A percentile compares a stretch with the other conserved stretches of the same genome.
Evolutionary conservation across 2,329 filamentous ascomycete species (phyloP).

Genomic region (Monascus ruber): DNA sequence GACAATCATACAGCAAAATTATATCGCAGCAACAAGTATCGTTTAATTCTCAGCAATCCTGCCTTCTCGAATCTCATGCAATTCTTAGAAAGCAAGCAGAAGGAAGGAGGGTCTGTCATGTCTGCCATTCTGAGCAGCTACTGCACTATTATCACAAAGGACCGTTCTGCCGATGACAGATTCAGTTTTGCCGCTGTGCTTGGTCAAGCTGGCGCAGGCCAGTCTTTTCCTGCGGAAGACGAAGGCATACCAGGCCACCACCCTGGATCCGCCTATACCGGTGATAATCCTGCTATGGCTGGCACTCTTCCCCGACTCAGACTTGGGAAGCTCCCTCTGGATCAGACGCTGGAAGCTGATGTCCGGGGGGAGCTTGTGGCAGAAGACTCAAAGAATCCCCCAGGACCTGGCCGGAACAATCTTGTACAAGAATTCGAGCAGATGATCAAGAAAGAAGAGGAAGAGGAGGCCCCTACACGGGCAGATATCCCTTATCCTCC

Average conservation of each 20-base stretch:
- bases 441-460: conserved; percentile 79
- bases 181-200: conserved; percentile 50
- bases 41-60: conserved; percentile 76
- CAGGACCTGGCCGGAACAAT: conserved; percentile 56
- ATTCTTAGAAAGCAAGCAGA: conserved; percentile 77
- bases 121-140: conserved; percentile 57
- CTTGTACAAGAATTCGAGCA: conserved; percentile 81
- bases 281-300: conserved; percentile 45
- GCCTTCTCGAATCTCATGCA: conserved; percentile 74
- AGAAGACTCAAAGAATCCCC: conserved; percentile 67
- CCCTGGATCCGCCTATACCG: conserved; percentile 51
- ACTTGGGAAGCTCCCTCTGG: conserved; percentile 74
- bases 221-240: conserved; percentile 52
- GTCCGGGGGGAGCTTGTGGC: conserved; percentile 79
- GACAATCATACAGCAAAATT: conserved; percentile 68
- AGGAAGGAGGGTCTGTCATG: conserved; percentile 68
- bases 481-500: conserved; percentile 76
- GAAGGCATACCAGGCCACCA: conserved; percentile 59
- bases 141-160: conserved; percentile 48
- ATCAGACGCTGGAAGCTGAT: conserved; percentile 69
- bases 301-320: conserved; percentile 52
- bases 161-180: conserved; percentile 47
- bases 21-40: conserved; percentile 79
- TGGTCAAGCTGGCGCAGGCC: conserved; percentile 41
- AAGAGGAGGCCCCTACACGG: conserved; percentile 67